Percentiles rank a stretch among this genome's conserved stretches.
These are phyloP conservation scores for Pleurotus sapidus DNA, from an alignment of 768 basidiomycete genomes.

Conservation along the genomic window DNA sequence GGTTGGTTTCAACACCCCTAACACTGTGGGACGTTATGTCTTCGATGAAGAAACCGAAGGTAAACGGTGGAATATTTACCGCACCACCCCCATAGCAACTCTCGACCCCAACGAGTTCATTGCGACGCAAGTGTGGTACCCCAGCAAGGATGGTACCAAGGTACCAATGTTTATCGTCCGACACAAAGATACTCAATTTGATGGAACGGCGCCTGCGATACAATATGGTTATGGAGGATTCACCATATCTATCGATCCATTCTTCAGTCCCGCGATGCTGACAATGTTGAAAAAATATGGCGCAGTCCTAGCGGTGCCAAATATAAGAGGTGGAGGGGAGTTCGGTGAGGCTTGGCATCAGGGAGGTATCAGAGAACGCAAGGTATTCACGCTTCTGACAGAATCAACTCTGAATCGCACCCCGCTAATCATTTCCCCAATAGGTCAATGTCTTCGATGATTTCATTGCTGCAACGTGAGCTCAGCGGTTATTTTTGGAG, in stretches of 20 bases:
- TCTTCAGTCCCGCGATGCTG: slow-evolving; percentile 68
- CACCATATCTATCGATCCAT: slow-evolving; percentile 65
- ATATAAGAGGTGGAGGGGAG: slow-evolving; percentile 69
- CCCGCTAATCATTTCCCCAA: neutral
- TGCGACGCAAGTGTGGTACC: slow-evolving; percentile 69
- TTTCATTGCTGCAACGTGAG: slow-evolving; percentile 79
- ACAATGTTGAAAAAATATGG: slow-evolving; percentile 74
- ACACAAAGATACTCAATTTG: slow-evolving; percentile 64
- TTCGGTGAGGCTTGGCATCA: slow-evolving; percentile 87
- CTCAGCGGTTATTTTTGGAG: slow-evolving; percentile 7
- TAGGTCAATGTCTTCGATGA: slow-evolving; percentile 79
- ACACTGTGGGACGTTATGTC: slow-evolving; percentile 61
- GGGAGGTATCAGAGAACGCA: slow-evolving; percentile 66
- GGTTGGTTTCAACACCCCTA: slow-evolving; percentile 71
- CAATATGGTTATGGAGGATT: slow-evolving; percentile 91
- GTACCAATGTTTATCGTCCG: slow-evolving; percentile 86
- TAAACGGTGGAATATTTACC: slow-evolving; percentile 53
- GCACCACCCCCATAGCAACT: slow-evolving; percentile 56
- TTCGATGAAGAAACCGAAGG: slow-evolving; percentile 49
- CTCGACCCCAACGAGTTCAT: slow-evolving; percentile 68
- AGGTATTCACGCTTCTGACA: slow-evolving; percentile 38
- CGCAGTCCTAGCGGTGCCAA: slow-evolving; percentile 57
- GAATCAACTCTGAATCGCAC: neutral
- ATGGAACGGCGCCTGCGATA: slow-evolving; percentile 74
- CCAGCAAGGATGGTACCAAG: slow-evolving; percentile 74